These are phyloP conservation scores for Penicillium maclennaniae DNA, from an alignment of 495 filamentous ascomycete genomes.

Conservation along the genomic window DNA sequence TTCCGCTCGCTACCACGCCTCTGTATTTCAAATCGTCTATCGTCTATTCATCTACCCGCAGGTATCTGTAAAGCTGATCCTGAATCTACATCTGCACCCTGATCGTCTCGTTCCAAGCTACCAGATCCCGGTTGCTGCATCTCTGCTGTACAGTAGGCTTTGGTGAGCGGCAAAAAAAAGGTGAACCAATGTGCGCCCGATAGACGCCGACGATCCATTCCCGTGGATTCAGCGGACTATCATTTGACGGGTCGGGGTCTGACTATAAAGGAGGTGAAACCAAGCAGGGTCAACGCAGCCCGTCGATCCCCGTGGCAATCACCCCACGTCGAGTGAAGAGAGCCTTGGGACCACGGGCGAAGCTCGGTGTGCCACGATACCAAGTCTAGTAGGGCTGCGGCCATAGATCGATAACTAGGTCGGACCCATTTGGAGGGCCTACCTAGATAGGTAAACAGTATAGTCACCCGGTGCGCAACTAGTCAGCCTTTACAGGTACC, in stretches of 20 bases:
- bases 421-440: neutral
- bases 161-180: neutral
- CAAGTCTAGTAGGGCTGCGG: no score
- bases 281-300: constrained; percentile 22
- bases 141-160: no score
- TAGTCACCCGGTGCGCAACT: neutral
- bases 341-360: neutral
- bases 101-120: neutral
- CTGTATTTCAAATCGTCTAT: no score
- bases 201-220: constrained; percentile 34
- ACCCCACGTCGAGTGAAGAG: constrained; percentile 1
- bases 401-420: no score
- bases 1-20: no score
- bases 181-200: neutral
- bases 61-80: no score
- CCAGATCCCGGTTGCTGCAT: neutral
- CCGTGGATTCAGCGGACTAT: constrained; percentile 17
- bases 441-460: neutral
- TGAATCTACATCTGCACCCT: neutral
- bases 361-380: neutral
- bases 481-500: neutral
- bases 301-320: constrained; percentile 26
- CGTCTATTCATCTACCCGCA: no score
- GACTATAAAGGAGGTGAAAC: constrained; percentile 27
- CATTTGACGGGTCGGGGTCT: constrained; percentile 25